A percentile compares a stretch with the other conserved stretches of the same genome.
Evolutionary conservation across 441 rosid species (phyloP).

Genomic region (Euphorbia celastroides): DNA sequence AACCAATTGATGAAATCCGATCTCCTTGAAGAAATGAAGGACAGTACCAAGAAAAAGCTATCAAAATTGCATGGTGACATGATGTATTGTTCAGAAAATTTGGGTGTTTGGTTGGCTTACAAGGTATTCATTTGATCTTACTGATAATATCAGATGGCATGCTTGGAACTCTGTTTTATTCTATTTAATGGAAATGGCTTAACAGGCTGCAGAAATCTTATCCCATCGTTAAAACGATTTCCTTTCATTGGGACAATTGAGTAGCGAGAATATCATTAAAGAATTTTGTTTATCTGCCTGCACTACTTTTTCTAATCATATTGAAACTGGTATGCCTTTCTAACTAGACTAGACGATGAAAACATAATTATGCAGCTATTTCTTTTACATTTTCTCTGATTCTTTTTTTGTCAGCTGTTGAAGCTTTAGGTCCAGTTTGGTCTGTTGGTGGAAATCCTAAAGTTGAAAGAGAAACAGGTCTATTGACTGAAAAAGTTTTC

Average conservation of each 20-base stretch:
- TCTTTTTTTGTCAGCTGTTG: slow-evolving; percentile 5
- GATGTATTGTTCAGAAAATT: slow-evolving; percentile 66
- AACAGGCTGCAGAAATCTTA: slow-evolving; percentile 72
- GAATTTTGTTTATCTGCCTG: slow-evolving; percentile 47
- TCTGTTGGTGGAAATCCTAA: slow-evolving; percentile 27
- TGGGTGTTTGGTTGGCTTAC: slow-evolving; percentile 72
- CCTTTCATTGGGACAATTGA: slow-evolving; percentile 37
- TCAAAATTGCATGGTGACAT: slow-evolving; percentile 32
- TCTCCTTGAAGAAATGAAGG: slow-evolving; percentile 29
- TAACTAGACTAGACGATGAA: slow-evolving; percentile 8
- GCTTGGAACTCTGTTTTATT: not conserved
- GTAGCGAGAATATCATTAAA: slow-evolving; percentile 38
- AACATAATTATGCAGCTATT: slow-evolving; percentile 5
- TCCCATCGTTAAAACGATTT: slow-evolving; percentile 40
- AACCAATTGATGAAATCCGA: slow-evolving; percentile 30
- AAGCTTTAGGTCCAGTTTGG: slow-evolving; percentile 39
- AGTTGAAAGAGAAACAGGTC: slow-evolving; percentile 39
- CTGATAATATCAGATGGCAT: not conserved
- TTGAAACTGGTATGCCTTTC: slow-evolving; percentile 49
- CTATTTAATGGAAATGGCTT: slow-evolving; percentile 11
- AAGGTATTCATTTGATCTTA: slow-evolving; percentile 49
- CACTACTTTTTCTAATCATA: slow-evolving; percentile 30
- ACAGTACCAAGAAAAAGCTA: slow-evolving; percentile 40
- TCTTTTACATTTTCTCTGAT: not conserved
- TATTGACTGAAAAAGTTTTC: slow-evolving; percentile 42